Evolutionary conservation across 208 protist species (phyloP).

Genomic region (Herpetomonas muscarum): DNA sequence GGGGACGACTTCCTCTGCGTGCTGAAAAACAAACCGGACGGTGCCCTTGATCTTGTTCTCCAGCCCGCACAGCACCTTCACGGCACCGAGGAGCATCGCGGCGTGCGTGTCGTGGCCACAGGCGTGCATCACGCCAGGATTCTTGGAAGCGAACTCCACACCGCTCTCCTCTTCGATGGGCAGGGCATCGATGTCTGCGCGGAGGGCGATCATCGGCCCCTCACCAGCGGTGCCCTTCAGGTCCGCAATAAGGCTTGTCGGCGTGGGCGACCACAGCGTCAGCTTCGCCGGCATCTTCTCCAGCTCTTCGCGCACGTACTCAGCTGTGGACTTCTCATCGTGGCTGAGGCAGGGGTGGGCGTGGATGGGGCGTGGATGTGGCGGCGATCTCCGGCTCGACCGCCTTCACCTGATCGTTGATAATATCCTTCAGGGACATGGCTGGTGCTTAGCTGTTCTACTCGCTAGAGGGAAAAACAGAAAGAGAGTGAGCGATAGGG

Average conservation of each 20-base stretch:
- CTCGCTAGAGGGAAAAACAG: too few species aligned
- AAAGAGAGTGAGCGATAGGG: too few species aligned
- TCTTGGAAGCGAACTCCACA: slow-evolving; percentile 56
- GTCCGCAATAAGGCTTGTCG: slow-evolving; percentile 45
- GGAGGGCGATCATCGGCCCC: slow-evolving; percentile 48
- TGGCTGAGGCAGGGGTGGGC: slow-evolving; percentile 44
- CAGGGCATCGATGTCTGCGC: slow-evolving; percentile 70
- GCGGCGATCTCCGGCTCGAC: slow-evolving; percentile 34
- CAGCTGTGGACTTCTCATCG: slow-evolving; percentile 44
- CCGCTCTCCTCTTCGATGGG: slow-evolving; percentile 58
- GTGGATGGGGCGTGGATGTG: slow-evolving; percentile 64
- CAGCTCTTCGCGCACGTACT: slow-evolving; percentile 38
- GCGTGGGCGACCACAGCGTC: slow-evolving; percentile 31
- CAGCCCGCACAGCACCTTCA: slow-evolving; percentile 57
- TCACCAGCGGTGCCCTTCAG: slow-evolving; percentile 51
- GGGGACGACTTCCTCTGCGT: slow-evolving; percentile 62
- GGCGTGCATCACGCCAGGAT: slow-evolving; percentile 63
- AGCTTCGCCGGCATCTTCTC: slow-evolving; percentile 22
- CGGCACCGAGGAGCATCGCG: slow-evolving; percentile 65
- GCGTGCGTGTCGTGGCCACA: slow-evolving; percentile 68
- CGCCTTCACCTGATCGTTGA: slow-evolving; percentile 15
- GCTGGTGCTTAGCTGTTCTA: too few species aligned
- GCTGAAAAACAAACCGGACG: slow-evolving; percentile 74
- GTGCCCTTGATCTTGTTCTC: slow-evolving; percentile 43
- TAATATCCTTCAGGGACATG: slow-evolving; percentile 15